These are phyloP conservation scores for Neurospora terricola DNA, from an alignment of 495 filamentous ascomycete species.

Conservation along the genomic window DNA sequence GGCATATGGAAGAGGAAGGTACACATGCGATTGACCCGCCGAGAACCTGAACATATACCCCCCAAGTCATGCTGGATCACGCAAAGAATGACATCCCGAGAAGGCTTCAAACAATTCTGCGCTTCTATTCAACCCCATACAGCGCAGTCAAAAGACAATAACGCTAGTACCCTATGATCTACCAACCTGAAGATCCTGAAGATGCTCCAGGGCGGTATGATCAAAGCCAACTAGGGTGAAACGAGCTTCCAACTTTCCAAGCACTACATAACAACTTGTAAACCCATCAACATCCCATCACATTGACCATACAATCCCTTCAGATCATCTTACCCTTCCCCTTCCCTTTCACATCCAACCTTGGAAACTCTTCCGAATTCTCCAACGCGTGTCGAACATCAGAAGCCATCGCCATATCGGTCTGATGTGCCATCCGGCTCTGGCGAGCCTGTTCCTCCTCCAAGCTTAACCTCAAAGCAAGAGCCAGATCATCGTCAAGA, in stretches of 20 bases:
- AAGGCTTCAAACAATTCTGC: not conserved
- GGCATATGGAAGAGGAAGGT: not conserved
- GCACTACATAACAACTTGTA: no score
- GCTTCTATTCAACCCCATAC: not conserved
- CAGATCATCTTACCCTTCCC: slow-evolving; percentile 30
- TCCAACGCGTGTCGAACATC: slow-evolving; percentile 9
- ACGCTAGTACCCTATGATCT: not conserved
- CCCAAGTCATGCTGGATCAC: not conserved
- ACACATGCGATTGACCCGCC: not conserved
- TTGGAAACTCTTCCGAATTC: slow-evolving; percentile 49
- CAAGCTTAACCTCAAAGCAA: slow-evolving; percentile 76
- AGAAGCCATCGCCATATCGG: slow-evolving; percentile 5
- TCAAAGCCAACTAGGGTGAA: not conserved
- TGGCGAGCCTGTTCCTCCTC: slow-evolving; percentile 56
- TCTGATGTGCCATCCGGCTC: not conserved
- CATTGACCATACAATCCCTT: not conserved
- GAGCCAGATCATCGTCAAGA: slow-evolving; percentile 65
- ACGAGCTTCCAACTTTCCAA: not conserved
- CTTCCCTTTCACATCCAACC: slow-evolving; percentile 30
- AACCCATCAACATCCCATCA: not conserved
- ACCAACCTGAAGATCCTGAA: not conserved
- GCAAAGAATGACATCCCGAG: not conserved
- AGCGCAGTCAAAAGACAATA: not conserved
- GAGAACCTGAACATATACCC: not conserved
- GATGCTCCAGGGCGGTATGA: not conserved